Evolutionary conservation across 1,284 basidiomycete species (phyloP), one percentile per base, ranked within the genome.

Genomic region (Chalciporus sp.): DNA sequence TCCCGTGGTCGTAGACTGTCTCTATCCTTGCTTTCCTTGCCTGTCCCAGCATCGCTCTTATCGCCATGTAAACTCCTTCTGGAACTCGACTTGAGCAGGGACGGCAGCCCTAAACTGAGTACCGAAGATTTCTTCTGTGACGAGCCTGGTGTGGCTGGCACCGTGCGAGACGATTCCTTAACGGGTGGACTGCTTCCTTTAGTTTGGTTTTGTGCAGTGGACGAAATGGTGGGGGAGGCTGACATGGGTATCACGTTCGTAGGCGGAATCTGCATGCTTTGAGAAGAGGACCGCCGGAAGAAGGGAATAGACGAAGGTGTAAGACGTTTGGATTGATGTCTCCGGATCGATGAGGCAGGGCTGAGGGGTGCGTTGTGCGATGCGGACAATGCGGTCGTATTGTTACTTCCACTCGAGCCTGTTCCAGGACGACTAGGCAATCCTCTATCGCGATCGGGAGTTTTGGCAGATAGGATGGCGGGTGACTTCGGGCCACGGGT

Each of bases 291-390:
- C 17, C 95, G 88, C 40, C 94, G 84, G 78, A 97, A 97, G 75
- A 98, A 98, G 1, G 95, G 95, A 59, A 98, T 97, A 8, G 93
- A 92, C 14, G 93, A 95, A 0, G 95, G 95, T 0, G 95, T 96
- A 46, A 95, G 83, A 47, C 94, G 84, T 67, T 86, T 91, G 12
- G 84, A 86, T 48, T 84, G 82, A 41, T 82, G 80, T 42, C 86
- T 82, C 50, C 84, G 81, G 43, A 86, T 67, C 19, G 86, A 89
- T 12, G 84, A 78, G 17, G 83, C 76, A 27, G 88, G 88, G 61
- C 87, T 90, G 10, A 88, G 77, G 26, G 88, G 85, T n/a, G 76
- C 81, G 40, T 73, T 69, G 31, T 71, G 72, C 29, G 80, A 75
- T 26, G 80, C 74, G 10, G 78, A 73, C 49, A 84, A 75, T 27